Base-by-base conservation (phyloP, 192 early-diverging fungal species). In the Blastocladiella britannica region DNA sequence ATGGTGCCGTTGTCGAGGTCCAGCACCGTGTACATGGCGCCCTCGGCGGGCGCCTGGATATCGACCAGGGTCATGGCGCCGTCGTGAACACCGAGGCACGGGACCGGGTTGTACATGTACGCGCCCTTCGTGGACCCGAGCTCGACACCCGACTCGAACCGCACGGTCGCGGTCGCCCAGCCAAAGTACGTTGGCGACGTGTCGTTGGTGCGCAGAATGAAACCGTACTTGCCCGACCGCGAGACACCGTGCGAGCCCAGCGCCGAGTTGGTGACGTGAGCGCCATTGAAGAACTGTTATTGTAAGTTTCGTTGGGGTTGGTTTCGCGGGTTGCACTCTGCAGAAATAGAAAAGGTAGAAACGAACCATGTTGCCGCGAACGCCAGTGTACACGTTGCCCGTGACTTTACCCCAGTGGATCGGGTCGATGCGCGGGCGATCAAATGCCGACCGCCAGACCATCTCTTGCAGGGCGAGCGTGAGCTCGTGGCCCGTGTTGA, bases 1-100 rank as follows among this genome's bases (percentile, higher is more conserved):
- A 47, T 47, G 37, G 37, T 47, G 37, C 37, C 37, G 37, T 47
- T 47, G 37, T 47, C 37, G 37, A 47, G 37, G 9, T 47, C 37
- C 37, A 47, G 37, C 37, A 47, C 15, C 0, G n/a, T 20, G 2
- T 47, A 20, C 37, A 20, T 47, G 4, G n/a, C n/a, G n/a, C n/a
- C n/a, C n/a, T n/a, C n/a, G n/a, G n/a, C n/a, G n/a, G n/a, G n/a
- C n/a, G n/a, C n/a, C n/a, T n/a, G n/a, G n/a, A n/a, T n/a, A n/a
- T n/a, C n/a, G n/a, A n/a, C n/a, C n/a, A n/a, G n/a, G n/a, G n/a
- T n/a, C n/a, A n/a, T n/a, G n/a, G n/a, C n/a, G n/a, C n/a, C n/a
- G n/a, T n/a, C n/a, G n/a, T n/a, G n/a, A n/a, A n/a, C n/a, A n/a
- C n/a, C n/a, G n/a, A n/a, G n/a, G n/a, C n/a, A n/a, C n/a, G n/a